These are phyloP conservation scores for Tricholoma matsutake DNA, from an alignment of 768 basidiomycete genomes.

Conservation along the genomic window DNA sequence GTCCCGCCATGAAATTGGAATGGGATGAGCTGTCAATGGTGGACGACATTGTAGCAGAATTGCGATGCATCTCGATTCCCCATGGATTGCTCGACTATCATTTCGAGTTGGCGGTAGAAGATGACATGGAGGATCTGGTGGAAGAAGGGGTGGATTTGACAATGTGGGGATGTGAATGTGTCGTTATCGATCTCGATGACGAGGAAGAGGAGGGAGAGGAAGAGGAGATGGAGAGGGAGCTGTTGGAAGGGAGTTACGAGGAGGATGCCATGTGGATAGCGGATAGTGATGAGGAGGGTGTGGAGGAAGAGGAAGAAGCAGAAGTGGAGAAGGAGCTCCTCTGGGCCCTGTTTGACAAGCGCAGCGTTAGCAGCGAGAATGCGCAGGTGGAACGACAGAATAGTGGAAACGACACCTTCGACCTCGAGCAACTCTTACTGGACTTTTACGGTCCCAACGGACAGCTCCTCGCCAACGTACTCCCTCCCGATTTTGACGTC, in stretches of 20 bases:
- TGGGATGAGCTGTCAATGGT: background rate
- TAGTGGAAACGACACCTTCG: background rate
- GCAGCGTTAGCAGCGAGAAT: background rate
- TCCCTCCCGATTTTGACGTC: background rate
- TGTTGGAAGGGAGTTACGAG: background rate
- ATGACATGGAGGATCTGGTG: background rate
- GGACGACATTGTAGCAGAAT: background rate
- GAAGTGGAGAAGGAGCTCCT: background rate
- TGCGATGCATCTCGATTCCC: background rate
- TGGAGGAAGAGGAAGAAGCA: background rate
- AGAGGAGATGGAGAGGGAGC: background rate
- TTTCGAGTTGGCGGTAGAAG: background rate
- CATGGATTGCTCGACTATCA: background rate
- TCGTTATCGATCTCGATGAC: background rate
- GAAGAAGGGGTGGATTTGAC: background rate
- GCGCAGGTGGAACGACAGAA: background rate
- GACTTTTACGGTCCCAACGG: background rate
- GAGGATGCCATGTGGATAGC: background rate
- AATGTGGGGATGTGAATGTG: background rate
- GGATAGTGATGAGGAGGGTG: background rate
- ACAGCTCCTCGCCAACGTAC: background rate
- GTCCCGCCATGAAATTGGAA: background rate
- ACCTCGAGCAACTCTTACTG: background rate
- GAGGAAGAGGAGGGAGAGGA: background rate
- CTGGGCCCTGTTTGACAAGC: background rate